Percentiles rank a stretch among this genome's conserved stretches.
Conservation (phyloP, 768 basidiomycete genomes). For the Mycena leptocephala region DNA sequence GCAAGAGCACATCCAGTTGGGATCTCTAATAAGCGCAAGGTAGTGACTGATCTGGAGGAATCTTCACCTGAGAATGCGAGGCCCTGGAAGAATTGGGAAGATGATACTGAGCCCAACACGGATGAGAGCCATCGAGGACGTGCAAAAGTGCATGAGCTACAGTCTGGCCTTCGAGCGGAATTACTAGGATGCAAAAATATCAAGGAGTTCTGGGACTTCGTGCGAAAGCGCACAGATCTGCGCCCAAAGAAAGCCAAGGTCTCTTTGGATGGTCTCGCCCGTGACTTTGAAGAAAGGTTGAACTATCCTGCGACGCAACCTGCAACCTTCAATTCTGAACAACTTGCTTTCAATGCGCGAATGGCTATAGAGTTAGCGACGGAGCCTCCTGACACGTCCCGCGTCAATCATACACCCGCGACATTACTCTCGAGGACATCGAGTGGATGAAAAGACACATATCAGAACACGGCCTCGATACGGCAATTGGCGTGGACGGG, state of each 20-base stretch:
- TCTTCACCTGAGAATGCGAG: too few species aligned
- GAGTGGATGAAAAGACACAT: too few species aligned
- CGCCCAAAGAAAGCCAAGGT: neutral
- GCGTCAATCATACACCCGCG: too few species aligned
- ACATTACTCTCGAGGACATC: too few species aligned
- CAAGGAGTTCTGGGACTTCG: neutral
- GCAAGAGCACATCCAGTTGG: neutral
- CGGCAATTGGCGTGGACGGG: too few species aligned
- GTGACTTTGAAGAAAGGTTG: too few species aligned
- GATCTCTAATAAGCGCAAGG: neutral
- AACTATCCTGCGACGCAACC: too few species aligned
- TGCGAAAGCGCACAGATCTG: neutral
- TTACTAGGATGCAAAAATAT: neutral
- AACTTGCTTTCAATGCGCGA: too few species aligned
- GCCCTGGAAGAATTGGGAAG: neutral
- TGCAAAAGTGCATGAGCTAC: conserved; percentile 6
- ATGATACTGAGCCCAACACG: neutral
- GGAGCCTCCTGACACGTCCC: too few species aligned
- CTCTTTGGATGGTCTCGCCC: neutral
- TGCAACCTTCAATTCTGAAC: too few species aligned
- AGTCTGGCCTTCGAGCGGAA: neutral
- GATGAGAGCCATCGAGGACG: conserved; percentile 4
- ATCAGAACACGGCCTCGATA: too few species aligned
- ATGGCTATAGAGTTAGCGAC: too few species aligned
- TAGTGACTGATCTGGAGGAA: neutral